Base-by-base conservation (phyloP, 192 early-diverging fungal genomes). In the Rhizophagus sp. region DNA sequence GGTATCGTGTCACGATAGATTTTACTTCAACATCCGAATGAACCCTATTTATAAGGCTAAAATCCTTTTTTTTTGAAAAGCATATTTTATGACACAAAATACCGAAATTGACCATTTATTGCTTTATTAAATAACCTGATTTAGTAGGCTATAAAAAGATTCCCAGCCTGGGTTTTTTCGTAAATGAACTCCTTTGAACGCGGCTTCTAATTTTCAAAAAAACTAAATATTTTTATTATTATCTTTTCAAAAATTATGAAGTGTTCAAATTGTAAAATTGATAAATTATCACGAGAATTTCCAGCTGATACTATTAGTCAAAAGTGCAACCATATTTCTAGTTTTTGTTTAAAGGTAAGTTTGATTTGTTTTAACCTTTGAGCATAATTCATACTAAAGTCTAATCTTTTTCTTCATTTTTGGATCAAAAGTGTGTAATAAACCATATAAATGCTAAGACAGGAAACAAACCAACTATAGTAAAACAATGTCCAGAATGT, bases 231-330 rank as follows among this genome's bases (percentile, higher is more conserved):
- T 15, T 50, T 15, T 65, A 1, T 11, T 65, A 7, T 65, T 66
- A 66, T 24, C 44, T 12, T 66, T 17, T 66, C 34, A 41, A 41
- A 41, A 41, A 41, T 8, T 6, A 81, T 81, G 80, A 73, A 75
- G 15, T 81, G 80, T 67, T 25, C 73, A 66, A 39, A 33, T 34
- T 81, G 80, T 75, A 19, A 64, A 50, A 11, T 64, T 25, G 74
- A 81, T 63, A 81, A 81, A 75, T 64, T 81, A 67, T 76, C 80
- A 34, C 27, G 50, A 22, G 80, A 81, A 25, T 81, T 81, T 49
- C 80, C 80, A 34, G 10, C 62, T 10, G 65, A 66, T 19, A 47
- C 24, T 19, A 39, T 76, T 4, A 81, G 64, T 50, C 39, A 81
- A 33, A 65, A 52, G 17, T 81, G 80, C 66, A 7, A 10, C 8